Percentiles rank a stretch among this genome's conserved stretches.
These are phyloP conservation scores for Sphaerobolus stellatus DNA, from an alignment of 1,284 basidiomycete species.

Conservation along the genomic window DNA sequence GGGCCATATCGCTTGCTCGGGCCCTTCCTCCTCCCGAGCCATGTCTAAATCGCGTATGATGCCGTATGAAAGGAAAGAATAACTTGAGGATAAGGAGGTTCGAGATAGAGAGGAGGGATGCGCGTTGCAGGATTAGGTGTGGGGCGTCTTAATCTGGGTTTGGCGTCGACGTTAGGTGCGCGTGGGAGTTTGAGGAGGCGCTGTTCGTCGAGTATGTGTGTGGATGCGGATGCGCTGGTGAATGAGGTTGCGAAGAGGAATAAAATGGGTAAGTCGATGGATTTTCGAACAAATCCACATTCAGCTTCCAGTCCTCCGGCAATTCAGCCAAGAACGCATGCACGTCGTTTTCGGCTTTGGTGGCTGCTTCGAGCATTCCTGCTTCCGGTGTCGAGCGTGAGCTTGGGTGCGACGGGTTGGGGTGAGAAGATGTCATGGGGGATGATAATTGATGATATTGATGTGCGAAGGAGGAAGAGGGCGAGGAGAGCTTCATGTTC, in stretches of 20 bases:
- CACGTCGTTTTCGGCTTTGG: conserved; percentile 54
- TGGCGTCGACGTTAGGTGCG: no score
- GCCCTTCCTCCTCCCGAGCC: no score
- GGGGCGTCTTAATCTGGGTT: conserved; percentile 14
- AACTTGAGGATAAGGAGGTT: conserved; percentile 60
- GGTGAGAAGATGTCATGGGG: neutral
- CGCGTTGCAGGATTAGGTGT: conserved; percentile 48
- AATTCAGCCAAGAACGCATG: conserved; percentile 52
- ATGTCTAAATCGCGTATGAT: conserved; percentile 22
- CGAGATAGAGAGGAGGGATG: conserved; percentile 57
- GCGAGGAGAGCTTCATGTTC: conserved; percentile 45
- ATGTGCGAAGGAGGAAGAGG: neutral
- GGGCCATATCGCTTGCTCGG: conserved; percentile 52
- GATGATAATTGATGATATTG: neutral
- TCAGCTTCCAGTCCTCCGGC: conserved; percentile 31
- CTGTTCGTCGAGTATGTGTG: no score
- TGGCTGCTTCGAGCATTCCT: conserved; percentile 52
- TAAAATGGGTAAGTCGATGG: conserved; percentile 37
- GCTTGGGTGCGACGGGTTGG: conserved; percentile 3
- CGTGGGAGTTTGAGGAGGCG: no score
- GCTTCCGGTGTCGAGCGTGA: conserved; percentile 9
- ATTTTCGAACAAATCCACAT: conserved; percentile 16
- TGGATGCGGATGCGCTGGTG: no score
- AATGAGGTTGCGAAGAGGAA: conserved; percentile 23
- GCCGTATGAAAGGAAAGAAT: conserved; percentile 62